Percentiles rank a stretch among this genome's conserved stretches.
These are phyloP conservation scores for Aspergillus terreus DNA, from an alignment of 2,329 filamentous ascomycete genomes.

Conservation along the genomic window DNA sequence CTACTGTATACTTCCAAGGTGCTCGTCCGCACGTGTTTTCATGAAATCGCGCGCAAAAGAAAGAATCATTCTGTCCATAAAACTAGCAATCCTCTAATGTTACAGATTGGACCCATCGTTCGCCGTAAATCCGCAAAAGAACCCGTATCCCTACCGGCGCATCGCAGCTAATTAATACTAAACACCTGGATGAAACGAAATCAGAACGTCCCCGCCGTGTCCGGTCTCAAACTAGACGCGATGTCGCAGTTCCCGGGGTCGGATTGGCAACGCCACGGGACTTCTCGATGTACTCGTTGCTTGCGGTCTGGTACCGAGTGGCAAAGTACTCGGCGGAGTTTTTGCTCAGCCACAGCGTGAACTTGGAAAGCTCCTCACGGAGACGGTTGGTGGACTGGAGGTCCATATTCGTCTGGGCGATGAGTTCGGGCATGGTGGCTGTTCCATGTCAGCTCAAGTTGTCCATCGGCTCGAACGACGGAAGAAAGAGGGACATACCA, in stretches of 20 bases:
- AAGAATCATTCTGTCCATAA: background rate
- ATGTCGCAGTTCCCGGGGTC: slow-evolving; percentile 30
- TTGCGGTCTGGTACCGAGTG: slow-evolving; percentile 41
- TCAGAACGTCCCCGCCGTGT: background rate
- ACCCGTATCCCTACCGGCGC: slow-evolving; percentile 2
- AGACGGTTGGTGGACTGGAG: slow-evolving; percentile 82
- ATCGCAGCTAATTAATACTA: slow-evolving; percentile 1
- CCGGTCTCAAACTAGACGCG: slow-evolving; percentile 23
- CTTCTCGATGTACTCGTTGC: slow-evolving; percentile 38
- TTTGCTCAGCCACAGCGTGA: slow-evolving; percentile 79
- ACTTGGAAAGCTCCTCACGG: slow-evolving; percentile 81
- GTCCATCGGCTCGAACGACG: too few relatives aligned
- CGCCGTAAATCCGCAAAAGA: slow-evolving; percentile 9
- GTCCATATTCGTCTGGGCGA: slow-evolving; percentile 98
- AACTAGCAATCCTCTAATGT: slow-evolving; percentile 14
- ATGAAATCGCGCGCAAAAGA: background rate
- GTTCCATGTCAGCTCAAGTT: too few relatives aligned
- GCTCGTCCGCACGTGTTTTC: background rate
- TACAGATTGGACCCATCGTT: slow-evolving; percentile 11
- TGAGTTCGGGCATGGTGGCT: slow-evolving; percentile 89
- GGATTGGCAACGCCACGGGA: slow-evolving; percentile 26
- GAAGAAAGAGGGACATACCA: slow-evolving; percentile 53
- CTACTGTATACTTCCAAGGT: background rate
- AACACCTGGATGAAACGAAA: slow-evolving; percentile 2
- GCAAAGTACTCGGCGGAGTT: slow-evolving; percentile 72